Evolutionary conservation across 495 filamentous ascomycete species (phyloP).

Genomic region (Massariosphaeria phaeospora): DNA sequence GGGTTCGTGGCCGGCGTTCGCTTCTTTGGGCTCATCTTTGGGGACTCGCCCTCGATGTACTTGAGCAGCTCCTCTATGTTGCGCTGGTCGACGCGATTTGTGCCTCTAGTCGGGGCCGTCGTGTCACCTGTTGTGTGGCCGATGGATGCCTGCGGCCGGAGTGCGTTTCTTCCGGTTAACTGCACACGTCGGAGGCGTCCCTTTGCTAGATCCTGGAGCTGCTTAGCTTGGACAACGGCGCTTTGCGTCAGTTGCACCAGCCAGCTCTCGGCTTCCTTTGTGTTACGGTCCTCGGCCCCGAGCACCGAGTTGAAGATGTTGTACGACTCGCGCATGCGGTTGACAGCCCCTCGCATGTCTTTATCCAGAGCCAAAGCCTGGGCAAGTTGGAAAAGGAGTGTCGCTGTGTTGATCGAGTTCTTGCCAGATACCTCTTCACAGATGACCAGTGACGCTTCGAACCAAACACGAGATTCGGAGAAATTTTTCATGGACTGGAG

Average conservation of each 20-base stretch:
- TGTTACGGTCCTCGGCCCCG: constrained; percentile 86
- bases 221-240: constrained; percentile 87
- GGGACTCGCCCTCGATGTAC: constrained; percentile 74
- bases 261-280: constrained; percentile 65
- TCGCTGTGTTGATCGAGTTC: constrained; percentile 86
- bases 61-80: constrained; percentile 82
- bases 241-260: constrained; percentile 93
- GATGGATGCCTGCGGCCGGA: constrained; percentile 49
- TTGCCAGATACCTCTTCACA: constrained; percentile 85
- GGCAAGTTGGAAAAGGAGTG: constrained; percentile 91
- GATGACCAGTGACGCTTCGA: constrained; percentile 81
- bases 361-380: constrained; percentile 91
- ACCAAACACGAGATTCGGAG: constrained; percentile 90
- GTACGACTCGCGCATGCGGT: constrained; percentile 89
- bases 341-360: constrained; percentile 82
- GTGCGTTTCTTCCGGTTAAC: constrained; percentile 7
- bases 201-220: constrained; percentile 68
- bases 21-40: constrained; percentile 65
- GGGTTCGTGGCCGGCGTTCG: constrained; percentile 66
- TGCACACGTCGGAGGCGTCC: constrained; percentile 19
- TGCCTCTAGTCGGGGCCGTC: constrained; percentile 36
- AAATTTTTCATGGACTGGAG: constrained; percentile 88
- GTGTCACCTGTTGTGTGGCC: constrained; percentile 45
- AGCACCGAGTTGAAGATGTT: constrained; percentile 86
- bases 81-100: constrained; percentile 56